phyloP scores from a whole-genome alignment of 441 rosid genomes.

The Biscutella laevigata region DNA sequence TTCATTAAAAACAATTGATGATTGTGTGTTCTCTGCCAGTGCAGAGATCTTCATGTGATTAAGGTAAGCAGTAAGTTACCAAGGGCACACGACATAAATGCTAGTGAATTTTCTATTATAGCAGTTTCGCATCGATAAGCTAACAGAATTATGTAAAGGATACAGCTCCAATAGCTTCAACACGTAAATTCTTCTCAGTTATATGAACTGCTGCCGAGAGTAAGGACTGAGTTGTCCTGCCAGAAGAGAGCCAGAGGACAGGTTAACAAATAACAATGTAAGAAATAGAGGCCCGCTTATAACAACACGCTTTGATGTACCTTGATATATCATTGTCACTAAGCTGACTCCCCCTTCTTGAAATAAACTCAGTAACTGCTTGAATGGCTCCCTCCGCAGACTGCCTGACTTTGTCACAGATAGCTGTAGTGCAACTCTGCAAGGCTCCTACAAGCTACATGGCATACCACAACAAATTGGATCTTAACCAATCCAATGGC shows the following conservation, averaged over 20 bases:
- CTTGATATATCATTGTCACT: slow-evolving; percentile 72
- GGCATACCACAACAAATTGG: slow-evolving; percentile 24
- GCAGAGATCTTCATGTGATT: slow-evolving; percentile 59
- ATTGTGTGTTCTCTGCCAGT: slow-evolving; percentile 77
- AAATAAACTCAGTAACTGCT: slow-evolving; percentile 87
- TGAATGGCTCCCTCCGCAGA: slow-evolving; percentile 97
- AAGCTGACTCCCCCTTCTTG: slow-evolving; percentile 74
- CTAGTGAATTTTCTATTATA: slow-evolving; percentile 2
- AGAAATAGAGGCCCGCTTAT: neutral
- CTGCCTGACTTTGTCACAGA: slow-evolving; percentile 82
- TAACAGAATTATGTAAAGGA: slow-evolving; percentile 34
- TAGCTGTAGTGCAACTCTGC: slow-evolving; percentile 65
- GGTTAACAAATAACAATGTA: slow-evolving; percentile 6
- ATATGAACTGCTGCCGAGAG: slow-evolving; percentile 87
- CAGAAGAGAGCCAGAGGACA: slow-evolving; percentile 21
- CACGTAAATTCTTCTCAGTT: slow-evolving; percentile 81
- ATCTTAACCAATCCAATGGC: slow-evolving; percentile 9
- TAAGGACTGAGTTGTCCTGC: slow-evolving; percentile 89
- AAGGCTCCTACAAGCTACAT: slow-evolving; percentile 85
- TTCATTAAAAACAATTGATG: slow-evolving; percentile 74
- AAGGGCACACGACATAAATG: slow-evolving; percentile 18
- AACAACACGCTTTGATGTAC: slow-evolving; percentile 32
- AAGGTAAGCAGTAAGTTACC: slow-evolving; percentile 32
- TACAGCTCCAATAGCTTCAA: slow-evolving; percentile 96
- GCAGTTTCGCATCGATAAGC: slow-evolving; percentile 15